Percentiles rank a stretch among this genome's conserved stretches.
Evolutionary conservation across 2,329 filamentous ascomycete species (phyloP).

Genomic region (Fusarium zealandicum): DNA sequence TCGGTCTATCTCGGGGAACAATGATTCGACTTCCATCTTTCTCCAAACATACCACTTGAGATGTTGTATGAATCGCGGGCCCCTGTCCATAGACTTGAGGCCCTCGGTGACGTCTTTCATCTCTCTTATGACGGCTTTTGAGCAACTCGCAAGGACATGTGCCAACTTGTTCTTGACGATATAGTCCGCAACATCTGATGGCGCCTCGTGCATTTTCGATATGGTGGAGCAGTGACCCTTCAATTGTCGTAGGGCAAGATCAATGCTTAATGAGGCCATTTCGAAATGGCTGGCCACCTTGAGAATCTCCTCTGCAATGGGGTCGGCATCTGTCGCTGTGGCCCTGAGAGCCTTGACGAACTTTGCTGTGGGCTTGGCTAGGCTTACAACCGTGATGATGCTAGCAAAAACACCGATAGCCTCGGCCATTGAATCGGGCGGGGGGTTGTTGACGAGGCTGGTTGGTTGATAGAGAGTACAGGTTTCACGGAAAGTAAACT

Average conservation of each 20-base stretch:
- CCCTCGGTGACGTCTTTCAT: background rate
- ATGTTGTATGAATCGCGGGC: background rate
- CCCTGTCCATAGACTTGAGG: background rate
- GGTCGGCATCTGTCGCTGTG: background rate
- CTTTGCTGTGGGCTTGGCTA: background rate
- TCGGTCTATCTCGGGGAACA: background rate
- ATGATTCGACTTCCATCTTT: constrained; percentile 3
- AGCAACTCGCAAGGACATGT: background rate
- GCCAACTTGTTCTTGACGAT: background rate
- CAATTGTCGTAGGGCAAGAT: background rate
- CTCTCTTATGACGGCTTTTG: background rate
- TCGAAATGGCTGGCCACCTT: background rate
- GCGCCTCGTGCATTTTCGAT: background rate
- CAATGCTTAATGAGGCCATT: background rate
- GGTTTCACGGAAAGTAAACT: too few relatives aligned
- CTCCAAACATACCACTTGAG: background rate
- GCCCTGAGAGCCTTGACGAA: background rate
- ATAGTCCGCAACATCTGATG: background rate
- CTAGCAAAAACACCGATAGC: background rate
- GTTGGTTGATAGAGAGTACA: too few relatives aligned
- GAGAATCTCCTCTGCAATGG: background rate
- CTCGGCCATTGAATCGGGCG: constrained; percentile 5
- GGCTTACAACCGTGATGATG: background rate
- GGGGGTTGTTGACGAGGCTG: too few relatives aligned
- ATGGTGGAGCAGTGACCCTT: background rate